These are phyloP conservation scores for Cyclospora cayetanensis DNA, from an alignment of 169 alveolate species.

Conservation along the genomic window DNA sequence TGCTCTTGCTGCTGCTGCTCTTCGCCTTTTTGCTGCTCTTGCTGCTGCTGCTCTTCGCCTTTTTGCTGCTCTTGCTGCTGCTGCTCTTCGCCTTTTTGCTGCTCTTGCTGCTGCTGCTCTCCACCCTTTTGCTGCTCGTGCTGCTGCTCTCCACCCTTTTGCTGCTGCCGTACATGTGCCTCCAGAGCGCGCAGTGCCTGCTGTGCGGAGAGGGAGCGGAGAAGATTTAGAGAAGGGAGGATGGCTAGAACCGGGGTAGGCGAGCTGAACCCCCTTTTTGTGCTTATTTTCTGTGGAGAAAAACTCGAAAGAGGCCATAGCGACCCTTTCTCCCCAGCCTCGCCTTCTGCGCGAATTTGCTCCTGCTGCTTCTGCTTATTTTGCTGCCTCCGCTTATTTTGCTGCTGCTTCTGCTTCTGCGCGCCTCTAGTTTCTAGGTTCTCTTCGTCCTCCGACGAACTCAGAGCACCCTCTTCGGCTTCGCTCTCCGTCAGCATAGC, in stretches of 20 bases:
- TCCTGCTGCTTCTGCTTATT: background rate
- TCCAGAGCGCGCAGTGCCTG: conserved; percentile 41
- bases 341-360: background rate
- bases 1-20: conserved; percentile 60
- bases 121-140: conserved; percentile 8
- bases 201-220: conserved; percentile 32
- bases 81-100: too few relatives aligned
- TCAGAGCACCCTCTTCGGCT: conserved; percentile 11
- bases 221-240: conserved; percentile 38
- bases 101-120: conserved; percentile 55
- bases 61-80: conserved; percentile 1
- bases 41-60: conserved; percentile 33
- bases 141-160: background rate
- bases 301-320: too few relatives aligned
- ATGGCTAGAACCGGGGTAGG: conserved; percentile 13
- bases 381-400: background rate
- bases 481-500: background rate
- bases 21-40: conserved; percentile 42
- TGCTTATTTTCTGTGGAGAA: too few relatives aligned
- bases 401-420: conserved; percentile 20
- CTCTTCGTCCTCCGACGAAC: background rate
- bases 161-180: conserved; percentile 43
- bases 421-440: too few relatives aligned
- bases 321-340: too few relatives aligned
- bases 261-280: too few relatives aligned